phyloP scores from a whole-genome alignment of 176 grass and related monocot species.

The Avena insularis region DNA sequence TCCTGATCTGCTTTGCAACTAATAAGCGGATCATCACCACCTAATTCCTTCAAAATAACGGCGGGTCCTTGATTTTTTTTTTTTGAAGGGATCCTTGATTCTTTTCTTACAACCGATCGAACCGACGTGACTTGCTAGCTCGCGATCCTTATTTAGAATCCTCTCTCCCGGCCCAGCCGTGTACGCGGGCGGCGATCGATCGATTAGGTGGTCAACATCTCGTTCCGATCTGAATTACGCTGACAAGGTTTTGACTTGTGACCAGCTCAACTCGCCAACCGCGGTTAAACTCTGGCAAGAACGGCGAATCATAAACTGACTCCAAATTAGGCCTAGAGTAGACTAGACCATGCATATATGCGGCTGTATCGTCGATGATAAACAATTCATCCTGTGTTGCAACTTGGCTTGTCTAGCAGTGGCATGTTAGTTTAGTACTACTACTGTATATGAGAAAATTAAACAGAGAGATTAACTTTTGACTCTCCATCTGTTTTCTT shows the following conservation, averaged over 20 bases:
- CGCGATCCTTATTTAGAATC: not conserved
- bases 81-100: not conserved
- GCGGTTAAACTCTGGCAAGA: not conserved
- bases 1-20: not conserved
- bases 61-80: no score
- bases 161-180: not conserved
- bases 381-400: no score
- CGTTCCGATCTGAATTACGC: not conserved
- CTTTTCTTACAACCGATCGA: not conserved
- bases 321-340: not conserved
- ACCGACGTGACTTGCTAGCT: not conserved
- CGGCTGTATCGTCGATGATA: no score
- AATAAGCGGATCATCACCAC: no score
- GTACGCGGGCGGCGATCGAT: not conserved
- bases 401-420: no score
- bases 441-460: no score
- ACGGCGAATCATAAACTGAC: not conserved
- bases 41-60: no score
- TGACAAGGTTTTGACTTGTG: not conserved
- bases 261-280: not conserved
- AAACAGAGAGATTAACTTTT: no score
- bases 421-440: no score
- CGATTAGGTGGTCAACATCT: not conserved
- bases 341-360: not conserved
- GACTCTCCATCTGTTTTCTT: no score